Conservation (phyloP, 148 eudicot genomes). For the Cornus florida region DNA sequence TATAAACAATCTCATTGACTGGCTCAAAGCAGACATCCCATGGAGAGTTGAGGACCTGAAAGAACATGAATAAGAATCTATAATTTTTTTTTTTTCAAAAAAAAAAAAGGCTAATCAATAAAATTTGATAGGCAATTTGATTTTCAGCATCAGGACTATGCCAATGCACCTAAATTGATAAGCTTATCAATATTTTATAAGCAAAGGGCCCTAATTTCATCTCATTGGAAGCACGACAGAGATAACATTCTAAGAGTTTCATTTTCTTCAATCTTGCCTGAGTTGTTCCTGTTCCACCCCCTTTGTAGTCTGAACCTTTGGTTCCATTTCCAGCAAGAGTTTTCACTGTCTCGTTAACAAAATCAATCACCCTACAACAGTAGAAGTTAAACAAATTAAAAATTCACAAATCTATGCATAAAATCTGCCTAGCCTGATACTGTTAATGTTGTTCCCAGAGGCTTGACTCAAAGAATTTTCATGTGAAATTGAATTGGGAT, state of each 20-base stretch:
- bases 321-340: constrained; percentile 97
- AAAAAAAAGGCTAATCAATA: neutral
- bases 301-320: constrained; percentile 91
- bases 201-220: neutral
- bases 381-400: constrained; percentile 16
- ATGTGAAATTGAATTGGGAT: neutral
- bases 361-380: constrained; percentile 78
- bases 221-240: neutral
- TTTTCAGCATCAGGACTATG: neutral
- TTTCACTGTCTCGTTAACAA: constrained; percentile 78
- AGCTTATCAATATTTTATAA: neutral
- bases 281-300: constrained; percentile 73
- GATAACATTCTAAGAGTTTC: neutral
- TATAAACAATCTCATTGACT: constrained; percentile 63
- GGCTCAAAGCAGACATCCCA: constrained; percentile 96
- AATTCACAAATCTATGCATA: neutral
- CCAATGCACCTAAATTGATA: neutral
- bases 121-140: constrained; percentile 1
- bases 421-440: neutral
- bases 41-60: constrained; percentile 97
- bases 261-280: constrained; percentile 61
- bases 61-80: constrained; percentile 1
- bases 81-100: neutral
- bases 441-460: neutral
- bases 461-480: neutral